Conservation (phyloP, 495 filamentous ascomycete species). For the Cercophora sp. region DNA sequence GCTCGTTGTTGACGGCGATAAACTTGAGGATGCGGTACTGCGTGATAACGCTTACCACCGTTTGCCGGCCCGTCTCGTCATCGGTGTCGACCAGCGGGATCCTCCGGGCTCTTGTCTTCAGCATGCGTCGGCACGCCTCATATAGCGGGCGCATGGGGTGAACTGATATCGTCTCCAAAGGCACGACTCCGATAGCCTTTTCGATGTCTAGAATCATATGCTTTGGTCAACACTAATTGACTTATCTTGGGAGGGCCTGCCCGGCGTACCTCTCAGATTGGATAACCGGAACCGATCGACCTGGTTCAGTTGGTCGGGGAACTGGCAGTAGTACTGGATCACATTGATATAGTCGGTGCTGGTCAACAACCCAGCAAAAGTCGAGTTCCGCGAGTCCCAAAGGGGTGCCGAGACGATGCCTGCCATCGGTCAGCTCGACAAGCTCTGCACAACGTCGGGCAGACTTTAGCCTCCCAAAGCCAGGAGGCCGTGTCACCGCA, state of each 20-base stretch:
- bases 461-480: background rate
- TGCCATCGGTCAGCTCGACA: constrained; percentile 31
- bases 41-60: constrained; percentile 94
- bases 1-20: constrained; percentile 90
- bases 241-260: too few relatives aligned
- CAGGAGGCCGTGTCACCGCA: constrained; percentile 37
- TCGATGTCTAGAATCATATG: constrained; percentile 69
- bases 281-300: constrained; percentile 93
- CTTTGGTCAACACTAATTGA: constrained; percentile 26
- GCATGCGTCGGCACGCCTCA: constrained; percentile 92
- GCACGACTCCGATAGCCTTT: constrained; percentile 81
- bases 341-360: constrained; percentile 98
- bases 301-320: constrained; percentile 79
- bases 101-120: constrained; percentile 83
- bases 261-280: constrained; percentile 92
- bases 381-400: constrained; percentile 93
- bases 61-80: constrained; percentile 87
- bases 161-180: constrained; percentile 93
- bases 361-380: constrained; percentile 90
- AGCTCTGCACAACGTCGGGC: constrained; percentile 6
- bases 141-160: constrained; percentile 86
- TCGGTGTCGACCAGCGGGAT: constrained; percentile 94
- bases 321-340: constrained; percentile 99
- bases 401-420: constrained; percentile 97
- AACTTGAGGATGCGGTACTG: constrained; percentile 99